Evolutionary conservation across 2,329 filamentous ascomycete genomes (phyloP).

Genomic region (Trichoderma pleuroti): DNA sequence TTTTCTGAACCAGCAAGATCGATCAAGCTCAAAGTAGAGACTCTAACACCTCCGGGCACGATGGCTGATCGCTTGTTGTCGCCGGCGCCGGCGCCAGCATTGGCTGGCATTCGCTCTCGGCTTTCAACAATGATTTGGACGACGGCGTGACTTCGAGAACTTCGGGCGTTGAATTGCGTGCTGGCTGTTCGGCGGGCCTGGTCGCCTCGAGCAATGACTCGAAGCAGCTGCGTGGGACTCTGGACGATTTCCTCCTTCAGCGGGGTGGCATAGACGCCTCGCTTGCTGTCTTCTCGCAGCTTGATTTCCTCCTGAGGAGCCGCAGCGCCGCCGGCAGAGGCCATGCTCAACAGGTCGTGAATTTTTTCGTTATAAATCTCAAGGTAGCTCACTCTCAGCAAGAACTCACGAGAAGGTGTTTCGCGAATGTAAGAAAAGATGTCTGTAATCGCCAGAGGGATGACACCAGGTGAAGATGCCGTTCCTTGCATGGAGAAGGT

Average conservation of each 20-base stretch:
- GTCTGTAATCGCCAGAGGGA: constrained; percentile 94
- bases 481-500: constrained; percentile 99
- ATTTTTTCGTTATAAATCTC: constrained; percentile 99
- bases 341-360: constrained; percentile 82
- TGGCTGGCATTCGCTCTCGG: constrained; percentile 72
- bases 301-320: constrained; percentile 87
- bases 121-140: constrained; percentile 99
- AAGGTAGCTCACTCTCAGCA: constrained; percentile 93
- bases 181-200: constrained; percentile 85
- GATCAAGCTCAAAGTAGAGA: constrained; percentile 92
- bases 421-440: constrained; percentile 99
- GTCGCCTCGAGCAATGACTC: constrained; percentile 93
- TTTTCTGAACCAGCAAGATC: constrained; percentile 95
- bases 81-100: constrained; percentile 28
- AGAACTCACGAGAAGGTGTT: constrained; percentile 88
- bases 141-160: constrained; percentile 95
- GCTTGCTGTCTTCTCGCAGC: constrained; percentile 89
- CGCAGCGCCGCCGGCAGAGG: constrained; percentile 55
- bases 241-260: constrained; percentile 98
- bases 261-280: constrained; percentile 92
- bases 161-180: constrained; percentile 94
- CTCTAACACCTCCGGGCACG: constrained; percentile 82
- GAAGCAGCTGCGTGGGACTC: constrained; percentile 88
- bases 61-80: constrained; percentile 69
- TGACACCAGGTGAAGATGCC: constrained; percentile 90